These are phyloP conservation scores for Colletotrichum sp. DNA, from an alignment of 2,329 filamentous ascomycete species.

Conservation along the genomic window DNA sequence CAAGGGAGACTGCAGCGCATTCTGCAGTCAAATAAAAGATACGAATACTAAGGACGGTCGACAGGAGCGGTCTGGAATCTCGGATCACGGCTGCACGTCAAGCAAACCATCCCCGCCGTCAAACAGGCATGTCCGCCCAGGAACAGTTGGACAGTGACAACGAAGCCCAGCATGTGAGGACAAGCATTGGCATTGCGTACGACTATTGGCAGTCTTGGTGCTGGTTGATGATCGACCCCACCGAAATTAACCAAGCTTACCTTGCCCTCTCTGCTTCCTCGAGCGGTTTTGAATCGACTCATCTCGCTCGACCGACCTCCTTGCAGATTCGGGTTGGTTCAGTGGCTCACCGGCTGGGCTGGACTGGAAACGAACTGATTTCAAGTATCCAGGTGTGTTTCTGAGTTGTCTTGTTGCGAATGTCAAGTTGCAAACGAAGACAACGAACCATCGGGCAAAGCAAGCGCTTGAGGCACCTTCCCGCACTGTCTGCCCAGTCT, in stretches of 20 bases:
- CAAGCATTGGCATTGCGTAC: conserved; percentile 3
- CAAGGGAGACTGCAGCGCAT: neutral
- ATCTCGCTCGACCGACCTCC: conserved; percentile 19
- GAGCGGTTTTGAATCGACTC: conserved; percentile 8
- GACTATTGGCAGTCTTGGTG: neutral
- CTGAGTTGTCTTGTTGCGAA: neutral
- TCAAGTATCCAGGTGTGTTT: neutral
- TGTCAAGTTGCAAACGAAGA: neutral
- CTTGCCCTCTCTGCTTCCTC: neutral
- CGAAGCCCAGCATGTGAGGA: neutral
- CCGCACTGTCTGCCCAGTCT: neutral
- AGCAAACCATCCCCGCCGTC: neutral
- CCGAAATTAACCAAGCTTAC: conserved; percentile 3
- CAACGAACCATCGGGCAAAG: neutral
- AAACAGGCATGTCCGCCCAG: neutral
- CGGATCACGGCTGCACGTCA: conserved; percentile 9
- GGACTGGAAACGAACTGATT: neutral
- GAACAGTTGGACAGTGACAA: neutral
- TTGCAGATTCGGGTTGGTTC: conserved; percentile 4
- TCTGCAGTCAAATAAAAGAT: conserved; percentile 9
- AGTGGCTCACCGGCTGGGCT: neutral
- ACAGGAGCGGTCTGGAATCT: conserved; percentile 8
- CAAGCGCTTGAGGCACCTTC: neutral
- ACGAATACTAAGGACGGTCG: neutral
- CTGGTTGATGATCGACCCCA: neutral